Evolutionary conservation across 83 land plant species (phyloP), one percentile per base, ranked within the genome.

Genomic region (Picea abies): DNA sequence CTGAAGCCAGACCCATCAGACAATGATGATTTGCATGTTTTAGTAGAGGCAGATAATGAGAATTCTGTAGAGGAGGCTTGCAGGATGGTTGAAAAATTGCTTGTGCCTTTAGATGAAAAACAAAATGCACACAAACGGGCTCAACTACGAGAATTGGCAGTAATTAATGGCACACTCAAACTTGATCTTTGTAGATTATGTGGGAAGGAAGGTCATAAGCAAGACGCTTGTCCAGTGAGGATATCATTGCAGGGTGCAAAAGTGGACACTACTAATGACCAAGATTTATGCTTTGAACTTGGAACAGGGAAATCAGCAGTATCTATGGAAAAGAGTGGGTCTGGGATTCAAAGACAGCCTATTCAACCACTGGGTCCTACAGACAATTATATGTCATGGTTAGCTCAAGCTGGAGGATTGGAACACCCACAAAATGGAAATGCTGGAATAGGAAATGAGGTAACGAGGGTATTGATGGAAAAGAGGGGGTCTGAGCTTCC

Each of bases 21-120:
- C 83, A 90, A 92, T 71, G 96, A 94, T 85, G 96, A 92, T 58
- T 85, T 94, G 81, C 96, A 94, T 84, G 96, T 94, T 62, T 81
- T 92, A 67, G 94, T 94, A 32, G 93, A 94, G 85, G 96, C 95
- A 0, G 95, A 92, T 16, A 92, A 91, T 20, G 88, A 90, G 88
- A 90, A 92, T 23, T 79, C 95, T 0, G 82, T 92, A 17, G 96
- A 94, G 17, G 89, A 91, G 76, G 96, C 95, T 3, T 91, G 91
- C 3, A 91, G 82, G 1, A 94, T 94, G 96, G 88, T 92, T 52
- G 93, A 92, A 87, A 92, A 91, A 84, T 86, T 94, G 4, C 85
- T 92, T 81, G 82, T 78, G 78, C 96, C 95, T 7, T 90, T 94
- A 12, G 96, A 94, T 81, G 95, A 94, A 75, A 89, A 77, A 0